Evolutionary conservation across 139 green algal species (phyloP).

Genomic region (Chlorella sorokiniana): DNA sequence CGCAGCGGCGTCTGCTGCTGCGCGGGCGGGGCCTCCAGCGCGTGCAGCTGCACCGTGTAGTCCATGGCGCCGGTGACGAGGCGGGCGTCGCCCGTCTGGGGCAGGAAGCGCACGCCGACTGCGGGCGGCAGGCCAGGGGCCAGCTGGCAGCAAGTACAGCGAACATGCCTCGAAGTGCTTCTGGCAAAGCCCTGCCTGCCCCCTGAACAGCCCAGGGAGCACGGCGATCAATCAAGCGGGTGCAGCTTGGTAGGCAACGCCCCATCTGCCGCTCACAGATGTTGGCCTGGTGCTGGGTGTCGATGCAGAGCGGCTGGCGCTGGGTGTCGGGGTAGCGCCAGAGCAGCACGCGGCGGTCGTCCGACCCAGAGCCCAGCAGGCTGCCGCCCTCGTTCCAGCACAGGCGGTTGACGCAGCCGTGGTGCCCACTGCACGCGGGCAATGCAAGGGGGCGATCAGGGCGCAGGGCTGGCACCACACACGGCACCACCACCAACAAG

Average conservation of each 20-base stretch:
- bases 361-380: constrained; percentile 74
- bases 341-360: constrained; percentile 65
- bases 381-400: constrained; percentile 74
- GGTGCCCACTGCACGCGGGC: constrained; percentile 54
- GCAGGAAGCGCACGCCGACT: constrained; percentile 88
- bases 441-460: neutral
- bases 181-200: no score
- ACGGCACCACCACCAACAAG: neutral
- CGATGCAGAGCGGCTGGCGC: constrained; percentile 54
- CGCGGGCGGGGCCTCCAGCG: neutral
- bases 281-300: constrained; percentile 69
- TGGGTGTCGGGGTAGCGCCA: constrained; percentile 70
- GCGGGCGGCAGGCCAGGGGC: neutral
- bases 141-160: no score
- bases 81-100: constrained; percentile 53
- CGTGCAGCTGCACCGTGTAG: constrained; percentile 57
- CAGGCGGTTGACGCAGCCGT: constrained; percentile 83
- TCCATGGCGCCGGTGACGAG: constrained; percentile 80
- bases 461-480: neutral
- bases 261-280: constrained; percentile 1
- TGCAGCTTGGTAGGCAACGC: no score
- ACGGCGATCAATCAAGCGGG: no score
- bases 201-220: no score
- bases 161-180: no score
- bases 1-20: neutral